These are phyloP conservation scores for Xylogone sp. DNA, from an alignment of 2,329 filamentous ascomycete genomes.

Conservation along the genomic window DNA sequence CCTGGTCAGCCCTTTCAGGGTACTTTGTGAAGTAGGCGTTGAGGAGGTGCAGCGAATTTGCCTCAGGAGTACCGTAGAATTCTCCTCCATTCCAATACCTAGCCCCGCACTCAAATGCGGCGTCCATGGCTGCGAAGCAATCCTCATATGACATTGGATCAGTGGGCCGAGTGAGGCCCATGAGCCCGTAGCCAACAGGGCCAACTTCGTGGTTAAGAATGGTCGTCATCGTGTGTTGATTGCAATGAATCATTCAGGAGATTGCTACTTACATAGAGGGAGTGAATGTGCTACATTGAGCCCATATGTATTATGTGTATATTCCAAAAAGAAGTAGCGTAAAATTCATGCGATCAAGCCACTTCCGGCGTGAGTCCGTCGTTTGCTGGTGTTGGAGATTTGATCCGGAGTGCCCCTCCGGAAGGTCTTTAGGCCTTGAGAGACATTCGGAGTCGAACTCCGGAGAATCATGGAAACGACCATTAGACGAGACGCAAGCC, in stretches of 20 bases:
- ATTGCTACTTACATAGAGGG: too few relatives aligned
- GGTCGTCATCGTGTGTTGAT: not conserved
- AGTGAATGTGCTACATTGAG: too few relatives aligned
- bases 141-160: conserved; percentile 35
- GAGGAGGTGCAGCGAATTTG: conserved; percentile 56
- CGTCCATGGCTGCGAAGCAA: conserved; percentile 50
- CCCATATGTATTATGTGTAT: too few relatives aligned
- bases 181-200: not conserved
- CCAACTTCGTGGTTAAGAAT: not conserved
- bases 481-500: too few relatives aligned
- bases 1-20: conserved; percentile 57
- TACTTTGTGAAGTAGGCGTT: conserved; percentile 59
- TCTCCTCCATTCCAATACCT: conserved; percentile 60
- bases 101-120: conserved; percentile 41
- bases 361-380: too few relatives aligned
- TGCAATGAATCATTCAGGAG: not conserved
- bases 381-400: too few relatives aligned
- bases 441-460: too few relatives aligned
- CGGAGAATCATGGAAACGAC: too few relatives aligned
- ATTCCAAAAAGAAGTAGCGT: too few relatives aligned
- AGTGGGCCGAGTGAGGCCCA: conserved; percentile 20
- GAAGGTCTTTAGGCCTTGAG: too few relatives aligned
- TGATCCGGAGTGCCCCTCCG: too few relatives aligned
- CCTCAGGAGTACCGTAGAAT: conserved; percentile 57
- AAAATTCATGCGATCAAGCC: too few relatives aligned